These are phyloP conservation scores for Citeromyces matritensis DNA, from an alignment of 805 yeast genomes.

Conservation along the genomic window DNA sequence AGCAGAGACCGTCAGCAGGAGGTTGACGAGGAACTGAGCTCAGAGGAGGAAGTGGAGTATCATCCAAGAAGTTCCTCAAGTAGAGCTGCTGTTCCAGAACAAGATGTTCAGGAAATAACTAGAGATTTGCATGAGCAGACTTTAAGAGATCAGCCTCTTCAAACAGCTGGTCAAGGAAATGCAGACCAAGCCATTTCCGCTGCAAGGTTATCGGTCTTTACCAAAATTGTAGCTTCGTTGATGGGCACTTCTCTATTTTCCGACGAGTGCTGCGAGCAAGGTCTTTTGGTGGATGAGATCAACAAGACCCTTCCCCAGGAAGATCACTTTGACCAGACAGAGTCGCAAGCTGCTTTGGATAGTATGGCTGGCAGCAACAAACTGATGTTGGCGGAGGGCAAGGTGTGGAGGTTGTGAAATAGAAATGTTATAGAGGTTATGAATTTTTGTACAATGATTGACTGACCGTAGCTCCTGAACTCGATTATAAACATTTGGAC, in stretches of 20 bases:
- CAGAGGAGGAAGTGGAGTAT: conserved; percentile 3
- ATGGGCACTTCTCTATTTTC: too few relatives aligned
- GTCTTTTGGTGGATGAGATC: conserved; percentile 4
- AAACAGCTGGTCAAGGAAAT: too few relatives aligned
- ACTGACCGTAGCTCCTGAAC: too few relatives aligned
- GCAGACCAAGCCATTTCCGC: conserved; percentile 20
- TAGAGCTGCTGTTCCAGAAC: too few relatives aligned
- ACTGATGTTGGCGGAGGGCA: conserved; percentile 30
- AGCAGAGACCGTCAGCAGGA: conserved; percentile 4
- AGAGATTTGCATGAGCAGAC: too few relatives aligned
- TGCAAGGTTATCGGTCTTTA: conserved; percentile 29
- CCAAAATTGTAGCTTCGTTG: conserved; percentile 25
- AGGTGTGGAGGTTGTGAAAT: conserved; percentile 26
- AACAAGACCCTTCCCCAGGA: conserved; percentile 21
- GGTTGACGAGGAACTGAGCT: not conserved
- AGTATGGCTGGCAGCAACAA: conserved; percentile 28
- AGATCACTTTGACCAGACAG: conserved; percentile 26
- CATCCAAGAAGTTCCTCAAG: too few relatives aligned
- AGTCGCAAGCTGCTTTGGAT: conserved; percentile 25
- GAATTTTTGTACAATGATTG: conserved; percentile 1
- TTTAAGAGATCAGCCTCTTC: too few relatives aligned
- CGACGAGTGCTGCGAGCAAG: too few relatives aligned
- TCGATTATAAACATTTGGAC: too few relatives aligned
- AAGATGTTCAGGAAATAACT: too few relatives aligned
- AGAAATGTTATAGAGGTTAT: conserved; percentile 1